Base-by-base conservation (phyloP, 768 basidiomycete genomes). In the Multifurca ochricompacta region DNA sequence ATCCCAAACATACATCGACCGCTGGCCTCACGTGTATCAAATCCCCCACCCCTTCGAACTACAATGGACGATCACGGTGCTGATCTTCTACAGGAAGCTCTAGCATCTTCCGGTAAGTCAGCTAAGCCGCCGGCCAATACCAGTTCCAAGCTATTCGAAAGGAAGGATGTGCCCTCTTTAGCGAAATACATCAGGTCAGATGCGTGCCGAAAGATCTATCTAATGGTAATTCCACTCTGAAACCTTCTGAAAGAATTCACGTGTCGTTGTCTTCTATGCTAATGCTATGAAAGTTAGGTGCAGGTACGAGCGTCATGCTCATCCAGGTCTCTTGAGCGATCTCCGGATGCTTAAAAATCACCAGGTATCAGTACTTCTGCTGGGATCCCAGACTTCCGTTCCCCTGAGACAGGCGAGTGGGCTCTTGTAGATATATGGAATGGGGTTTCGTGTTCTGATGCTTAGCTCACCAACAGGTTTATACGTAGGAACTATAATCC, bases 311-410 rank as follows among this genome's bases (percentile, higher is more conserved):
- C 18, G 13, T 6, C 25, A 19, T 31, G 21, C 21, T 18, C 28
- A n/a, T n/a, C n/a, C n/a, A n/a, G 23, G n/a, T 45, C 32, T 16
- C n/a, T 18, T 7, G 13, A n/a, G 48, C 10, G 43, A 48, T 28
- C 25, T 28, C 25, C 27, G 25, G 27, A 32, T 18, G 28, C n/a
- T 50, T 5, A 3, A 10, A 7, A 1, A 14, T 32, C 19, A 13
- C 39, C 58, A 83, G 87, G 87, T 16, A 77, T 89, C 44, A 86
- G 83, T 58, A 90, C 87, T 6, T 76, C 84, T 27, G 87, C 87
- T 50, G 87, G 87, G 6, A 91, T 91, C 25, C 92, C 92, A 11
- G 91, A 96, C 68, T 96, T 94, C 67, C 74, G 93, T 57, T 88
- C 87, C 9, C 87, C 89, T 1, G 79, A 82, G 16, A 93, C 91